Base-by-base conservation (phyloP, 2,329 filamentous ascomycete species). In the Colletotrichum scovillei region DNA sequence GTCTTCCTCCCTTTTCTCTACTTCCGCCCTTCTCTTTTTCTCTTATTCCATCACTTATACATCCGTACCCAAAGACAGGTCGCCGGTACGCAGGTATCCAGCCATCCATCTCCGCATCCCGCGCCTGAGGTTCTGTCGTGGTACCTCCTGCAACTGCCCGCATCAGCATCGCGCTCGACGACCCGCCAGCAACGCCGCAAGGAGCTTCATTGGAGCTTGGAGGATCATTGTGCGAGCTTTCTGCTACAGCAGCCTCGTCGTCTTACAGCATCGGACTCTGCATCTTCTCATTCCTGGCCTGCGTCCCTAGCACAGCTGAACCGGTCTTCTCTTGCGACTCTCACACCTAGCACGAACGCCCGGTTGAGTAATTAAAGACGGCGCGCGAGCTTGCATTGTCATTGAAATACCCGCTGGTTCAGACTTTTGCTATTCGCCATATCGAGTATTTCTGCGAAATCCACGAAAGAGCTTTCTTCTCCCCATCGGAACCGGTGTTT, bases 151-250 rank as follows among this genome's bases (percentile, higher is more conserved):
- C 86, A 86, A 82, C 82, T 82, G 81, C 80, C 85, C 85, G 82
- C 66, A 80, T 58, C 82, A 80, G 81, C 82, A 80, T 81, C 81
- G 82, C 63, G 35, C 56, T 69, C 82, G 82, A 84, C 81, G 82
- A 80, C 80, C 81, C 80, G 83, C 82, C 82, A 83, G 78, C 84
- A 86, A 82, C 83, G 82, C 84, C 82, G 83, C 82, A 86, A 86
- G 84, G 80, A 80, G 87, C 88, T 84, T 83, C 79, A 88, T 86
- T 82, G 80, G 80, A 80, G 79, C 80, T 81, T 80, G 82, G 83
- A 83, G 82, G 81, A 83, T 63, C 32, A 11, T 82, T 84, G 79
- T 84, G 79, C 81, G 79, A 85, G 86, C 88, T 85, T 85, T 83
- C 86, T 86, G 80, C 82, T 85, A 84, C 85, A 86, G 83, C 84